Base-by-base conservation (phyloP, 2,329 filamentous ascomycete species). In the Neopestalotiopsis sp. region DNA sequence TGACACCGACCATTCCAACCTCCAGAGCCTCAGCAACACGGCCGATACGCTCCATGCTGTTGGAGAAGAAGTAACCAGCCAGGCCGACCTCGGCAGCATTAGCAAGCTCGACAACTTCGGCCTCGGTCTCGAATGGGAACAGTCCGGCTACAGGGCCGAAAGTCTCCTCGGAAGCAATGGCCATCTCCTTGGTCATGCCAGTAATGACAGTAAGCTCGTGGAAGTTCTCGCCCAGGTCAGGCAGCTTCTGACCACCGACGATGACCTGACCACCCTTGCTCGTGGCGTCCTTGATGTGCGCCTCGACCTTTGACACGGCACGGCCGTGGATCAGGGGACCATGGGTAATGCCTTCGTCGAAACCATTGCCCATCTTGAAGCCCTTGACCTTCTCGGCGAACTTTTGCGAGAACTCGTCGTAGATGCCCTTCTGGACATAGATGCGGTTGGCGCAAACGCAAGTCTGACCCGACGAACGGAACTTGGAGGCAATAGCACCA, bases 121-220 rank as follows among this genome's bases (percentile, higher is more conserved):
- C 91, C 82, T 98, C 96, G 0, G 91, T 94, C 61, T 93, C 88
- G 78, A 98, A 99, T 63, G 90, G 88, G 85, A 98, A 98, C 14
- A 98, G 82, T 0, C 93, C 95, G 0, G 95, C 95, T 0, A 98
- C 92, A 2, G 96, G 96, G 0, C 96, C 96, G 78, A 99, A 99
- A 0, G 95, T 99, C 85, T 99, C 96, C 81, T 98, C 95, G 1
- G 85, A 85, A 4, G 93, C 91, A 73, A 98, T 87, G 70, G 89
- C 87, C 96, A 98, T 98, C 57, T 95, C 90, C 69, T 87, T 85
- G 12, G 87, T 97, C 91, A 97, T 95, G 71, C 92, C 93, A 10
- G 92, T 91, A 70, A 99, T 89, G 57, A 98, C 92, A 0, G 96
- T 98, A 2, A 94, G 94, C 76, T 94, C 89, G 83, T 92, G 97